Evolutionary conservation across 169 alveolate genomes (phyloP).

Genomic region (Ichthyophthirius multifiliis): DNA sequence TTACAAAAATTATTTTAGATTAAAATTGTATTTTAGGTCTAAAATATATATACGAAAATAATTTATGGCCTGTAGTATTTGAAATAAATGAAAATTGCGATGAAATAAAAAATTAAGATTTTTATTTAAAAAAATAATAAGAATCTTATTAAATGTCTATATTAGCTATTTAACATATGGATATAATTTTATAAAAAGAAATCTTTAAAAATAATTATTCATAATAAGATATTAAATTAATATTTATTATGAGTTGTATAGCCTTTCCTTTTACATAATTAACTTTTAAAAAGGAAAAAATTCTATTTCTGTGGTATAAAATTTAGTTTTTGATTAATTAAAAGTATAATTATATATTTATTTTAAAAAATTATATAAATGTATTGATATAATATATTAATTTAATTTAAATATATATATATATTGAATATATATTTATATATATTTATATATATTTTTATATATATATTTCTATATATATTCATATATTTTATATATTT

Average conservation of each 20-base stretch:
- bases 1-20: slow-evolving; percentile 67
- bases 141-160: background rate
- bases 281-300: background rate
- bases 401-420: too few species aligned
- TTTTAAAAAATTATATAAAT: too few species aligned
- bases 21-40: slow-evolving; percentile 49
- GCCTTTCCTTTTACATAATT: background rate
- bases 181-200: background rate
- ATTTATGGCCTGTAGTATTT: slow-evolving; percentile 51
- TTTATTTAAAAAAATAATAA: background rate
- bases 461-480: background rate
- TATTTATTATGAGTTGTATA: background rate
- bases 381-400: too few species aligned
- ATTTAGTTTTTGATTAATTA: background rate
- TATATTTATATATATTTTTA: background rate
- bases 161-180: background rate
- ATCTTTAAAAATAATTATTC: background rate
- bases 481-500: too few species aligned
- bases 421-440: too few species aligned
- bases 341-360: too few species aligned
- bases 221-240: background rate
- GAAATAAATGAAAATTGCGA: slow-evolving; percentile 43
- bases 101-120: slow-evolving; percentile 22
- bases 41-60: slow-evolving; percentile 46
- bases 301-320: background rate